Evolutionary conservation across 1,139 yeast genomes (phyloP).

Genomic region (Kluyveromyces marxianus): DNA sequence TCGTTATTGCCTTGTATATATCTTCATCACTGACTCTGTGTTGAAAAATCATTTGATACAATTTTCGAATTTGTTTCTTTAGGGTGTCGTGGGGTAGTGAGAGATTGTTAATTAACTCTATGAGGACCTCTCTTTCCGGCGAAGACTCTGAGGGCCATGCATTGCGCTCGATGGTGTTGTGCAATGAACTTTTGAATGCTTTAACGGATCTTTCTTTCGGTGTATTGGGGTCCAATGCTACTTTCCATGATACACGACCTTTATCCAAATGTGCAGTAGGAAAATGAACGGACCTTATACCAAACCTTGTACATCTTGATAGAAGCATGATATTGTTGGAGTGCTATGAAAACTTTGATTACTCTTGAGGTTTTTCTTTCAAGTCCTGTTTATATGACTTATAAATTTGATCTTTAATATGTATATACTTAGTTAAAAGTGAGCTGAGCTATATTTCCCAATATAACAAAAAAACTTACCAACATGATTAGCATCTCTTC

Average conservation of each 20-base stretch:
- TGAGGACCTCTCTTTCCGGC: not conserved
- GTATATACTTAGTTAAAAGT: too few species aligned
- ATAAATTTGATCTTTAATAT: too few species aligned
- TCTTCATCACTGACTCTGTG: constrained; percentile 14
- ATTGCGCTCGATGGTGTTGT: constrained; percentile 2
- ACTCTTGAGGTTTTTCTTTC: too few species aligned
- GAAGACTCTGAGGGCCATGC: constrained; percentile 1
- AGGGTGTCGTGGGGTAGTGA: not conserved
- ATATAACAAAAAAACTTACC: too few species aligned
- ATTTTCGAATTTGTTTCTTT: constrained; percentile 8
- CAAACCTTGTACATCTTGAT: too few species aligned
- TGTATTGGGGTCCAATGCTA: constrained; percentile 6
- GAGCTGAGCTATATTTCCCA: too few species aligned
- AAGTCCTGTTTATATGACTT: too few species aligned
- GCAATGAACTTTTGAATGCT: constrained; percentile 8
- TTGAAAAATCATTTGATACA: constrained; percentile 14
- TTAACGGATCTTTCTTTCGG: constrained; percentile 7
- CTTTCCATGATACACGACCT: constrained; percentile 6
- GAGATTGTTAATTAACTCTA: not conserved
- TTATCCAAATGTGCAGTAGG: not conserved
- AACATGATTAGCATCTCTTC: too few species aligned
- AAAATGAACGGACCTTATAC: not conserved
- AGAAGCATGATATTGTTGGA: not conserved
- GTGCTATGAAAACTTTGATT: too few species aligned
- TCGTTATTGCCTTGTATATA: constrained; percentile 12